Evolutionary conservation across 2,329 filamentous ascomycete genomes (phyloP), one percentile per base, ranked within the genome.

Genomic region (Fusarium agapanthi): DNA sequence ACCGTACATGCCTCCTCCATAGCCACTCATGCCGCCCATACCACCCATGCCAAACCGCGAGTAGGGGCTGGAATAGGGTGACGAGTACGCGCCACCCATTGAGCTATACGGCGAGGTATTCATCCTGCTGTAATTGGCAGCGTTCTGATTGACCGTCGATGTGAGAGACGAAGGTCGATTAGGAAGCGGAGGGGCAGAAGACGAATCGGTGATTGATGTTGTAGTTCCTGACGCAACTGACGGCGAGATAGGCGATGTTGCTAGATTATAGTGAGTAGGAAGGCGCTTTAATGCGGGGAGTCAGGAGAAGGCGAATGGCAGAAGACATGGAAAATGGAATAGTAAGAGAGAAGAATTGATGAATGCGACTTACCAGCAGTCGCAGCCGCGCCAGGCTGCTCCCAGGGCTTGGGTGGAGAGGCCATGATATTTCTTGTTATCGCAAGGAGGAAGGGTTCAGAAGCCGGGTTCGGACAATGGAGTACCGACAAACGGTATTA

Each of bases 401-500:
- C 96, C 96, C 96, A 99, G 51, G 96, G 96, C 85, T 99, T 99
- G 62, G 96, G 96, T 80, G 96, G 96, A 82, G 95, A 98, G 72
- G 89, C 89, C 87, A 91, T 91, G 72, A 60, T 69, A 44, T 40
- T 67, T n/a, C 68, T 45, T 51, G 71, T 56, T 56, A 38, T 60
- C n/a, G 56, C 63, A 34, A 57, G 53, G 47, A 57, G 54, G 53
- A 70, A 51, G 59, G 66, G 61, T 51, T 45, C 18, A 45, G 26
- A 48, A 56, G 37, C 48, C 51, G 59, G 48, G 56, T 32, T 48
- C 50, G 60, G 53, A 55, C 61, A 66, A 65, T 67, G 40, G 57
- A 61, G 37, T 51, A 56, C 51, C 47, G 59, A 58, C 28, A n/a
- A 55, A 48, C 56, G 57, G 64, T 69, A 65, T 69, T 48, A 32